phyloP scores from a whole-genome alignment of 495 filamentous ascomycete species.

The Articulospora tetracladia region DNA sequence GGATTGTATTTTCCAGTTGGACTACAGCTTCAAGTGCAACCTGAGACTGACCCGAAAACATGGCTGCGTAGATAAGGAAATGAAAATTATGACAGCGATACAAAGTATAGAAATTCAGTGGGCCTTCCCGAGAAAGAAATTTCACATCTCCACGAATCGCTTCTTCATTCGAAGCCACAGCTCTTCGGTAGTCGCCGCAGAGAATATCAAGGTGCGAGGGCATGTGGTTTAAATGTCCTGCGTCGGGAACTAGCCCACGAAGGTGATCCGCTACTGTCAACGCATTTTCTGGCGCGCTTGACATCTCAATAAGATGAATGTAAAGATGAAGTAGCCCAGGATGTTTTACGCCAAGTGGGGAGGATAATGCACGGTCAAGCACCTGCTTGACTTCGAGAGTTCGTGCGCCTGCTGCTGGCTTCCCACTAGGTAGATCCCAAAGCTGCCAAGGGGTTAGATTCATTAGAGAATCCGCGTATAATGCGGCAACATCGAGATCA shows the following conservation, averaged over 20 bases:
- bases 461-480: slow-evolving; percentile 66
- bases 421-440: slow-evolving; percentile 57
- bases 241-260: slow-evolving; percentile 58
- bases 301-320: slow-evolving; percentile 77
- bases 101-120: slow-evolving; percentile 63
- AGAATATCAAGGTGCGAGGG: slow-evolving; percentile 65
- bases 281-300: slow-evolving; percentile 52
- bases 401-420: slow-evolving; percentile 47
- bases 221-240: slow-evolving; percentile 73
- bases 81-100: slow-evolving; percentile 66
- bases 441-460: slow-evolving; percentile 65
- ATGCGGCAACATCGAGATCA: slow-evolving; percentile 56
- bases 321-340: slow-evolving; percentile 67
- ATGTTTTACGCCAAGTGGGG: slow-evolving; percentile 40
- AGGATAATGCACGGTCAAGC: slow-evolving; percentile 48
- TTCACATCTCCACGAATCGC: slow-evolving; percentile 61
- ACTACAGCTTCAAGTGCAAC: slow-evolving; percentile 52
- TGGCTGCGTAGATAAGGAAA: slow-evolving; percentile 66
- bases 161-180: slow-evolving; percentile 56
- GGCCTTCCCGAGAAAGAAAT: slow-evolving; percentile 46
- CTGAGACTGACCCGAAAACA: slow-evolving; percentile 59
- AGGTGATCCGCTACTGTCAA: slow-evolving; percentile 54
- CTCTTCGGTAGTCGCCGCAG: slow-evolving; percentile 60
- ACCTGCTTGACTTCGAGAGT: slow-evolving; percentile 53
- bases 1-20: slow-evolving; percentile 48